A percentile compares a stretch with the other conserved stretches of the same genome.
phyloP scores from a whole-genome alignment of 1,284 basidiomycete genomes.

The Ceratobasidium sp. region DNA sequence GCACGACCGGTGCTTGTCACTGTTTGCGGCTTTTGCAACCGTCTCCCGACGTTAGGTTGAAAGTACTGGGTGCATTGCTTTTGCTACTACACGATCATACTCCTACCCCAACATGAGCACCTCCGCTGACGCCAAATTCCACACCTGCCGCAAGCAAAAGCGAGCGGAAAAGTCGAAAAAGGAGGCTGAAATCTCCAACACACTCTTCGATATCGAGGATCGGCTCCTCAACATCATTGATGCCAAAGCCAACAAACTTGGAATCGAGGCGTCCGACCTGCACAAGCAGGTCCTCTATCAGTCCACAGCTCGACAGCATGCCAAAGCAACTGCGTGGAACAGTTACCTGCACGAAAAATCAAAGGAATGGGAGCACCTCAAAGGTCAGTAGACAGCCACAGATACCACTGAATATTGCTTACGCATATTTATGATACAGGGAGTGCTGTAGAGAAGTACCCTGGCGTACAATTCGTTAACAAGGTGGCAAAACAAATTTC shows the following conservation, averaged over 20 bases:
- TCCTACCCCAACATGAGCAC: too few species aligned
- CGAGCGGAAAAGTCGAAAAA: neutral
- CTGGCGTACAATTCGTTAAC: neutral
- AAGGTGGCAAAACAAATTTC: neutral
- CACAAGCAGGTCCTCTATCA: neutral
- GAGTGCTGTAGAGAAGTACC: neutral
- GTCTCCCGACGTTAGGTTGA: too few species aligned
- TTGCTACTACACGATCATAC: too few species aligned
- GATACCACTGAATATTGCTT: neutral
- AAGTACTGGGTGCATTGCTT: too few species aligned
- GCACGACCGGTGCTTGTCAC: too few species aligned
- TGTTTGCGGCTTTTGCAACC: too few species aligned
- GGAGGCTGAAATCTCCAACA: neutral
- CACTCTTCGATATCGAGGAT: neutral
- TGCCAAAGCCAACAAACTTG: neutral
- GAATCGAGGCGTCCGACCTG: neutral
- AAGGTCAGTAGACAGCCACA: neutral
- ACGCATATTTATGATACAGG: neutral
- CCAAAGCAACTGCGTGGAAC: conserved; percentile 8
- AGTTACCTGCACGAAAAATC: conserved; percentile 1
- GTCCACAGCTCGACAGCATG: neutral
- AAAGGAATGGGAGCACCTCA: neutral
- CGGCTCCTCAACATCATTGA: neutral
- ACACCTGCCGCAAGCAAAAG: neutral
- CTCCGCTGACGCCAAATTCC: neutral